Percentiles rank a stretch among this genome's conserved stretches.
Evolutionary conservation across 306 rosid species (phyloP).

Genomic region (Pyrus betulifolia): DNA sequence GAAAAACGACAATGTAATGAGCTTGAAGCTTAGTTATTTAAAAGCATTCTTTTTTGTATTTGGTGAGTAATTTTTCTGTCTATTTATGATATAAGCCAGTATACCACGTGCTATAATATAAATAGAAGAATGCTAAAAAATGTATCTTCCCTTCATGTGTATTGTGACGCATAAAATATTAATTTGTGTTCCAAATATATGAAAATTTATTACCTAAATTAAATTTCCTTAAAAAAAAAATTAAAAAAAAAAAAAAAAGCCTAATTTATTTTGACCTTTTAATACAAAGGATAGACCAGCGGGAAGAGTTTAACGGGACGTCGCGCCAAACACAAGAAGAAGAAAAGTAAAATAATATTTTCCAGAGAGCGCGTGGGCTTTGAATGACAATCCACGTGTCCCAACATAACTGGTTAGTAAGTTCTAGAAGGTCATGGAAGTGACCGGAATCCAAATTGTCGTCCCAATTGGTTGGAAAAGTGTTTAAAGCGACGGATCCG

Average conservation of each 20-base stretch:
- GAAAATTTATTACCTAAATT: too few relatives aligned
- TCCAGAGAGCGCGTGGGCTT: not conserved
- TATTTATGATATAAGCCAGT: too few relatives aligned
- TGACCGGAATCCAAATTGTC: not conserved
- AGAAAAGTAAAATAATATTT: not conserved
- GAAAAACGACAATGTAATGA: too few relatives aligned
- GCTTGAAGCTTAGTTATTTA: too few relatives aligned
- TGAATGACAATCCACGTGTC: not conserved
- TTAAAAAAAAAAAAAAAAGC: not conserved
- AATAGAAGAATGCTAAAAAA: too few relatives aligned
- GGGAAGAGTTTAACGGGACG: too few relatives aligned
- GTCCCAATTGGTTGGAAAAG: not conserved
- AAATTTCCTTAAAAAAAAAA: not conserved
- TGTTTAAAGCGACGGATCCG: constrained; percentile 3
- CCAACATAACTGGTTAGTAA: constrained; percentile 15
- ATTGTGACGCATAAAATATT: too few relatives aligned
- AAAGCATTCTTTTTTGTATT: too few relatives aligned
- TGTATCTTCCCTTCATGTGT: too few relatives aligned
- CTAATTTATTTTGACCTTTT: not conserved
- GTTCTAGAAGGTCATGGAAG: constrained; percentile 53
- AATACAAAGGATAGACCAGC: too few relatives aligned
- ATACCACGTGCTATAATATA: fast-evolving
- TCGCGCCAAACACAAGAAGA: not conserved
- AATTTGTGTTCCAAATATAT: too few relatives aligned
- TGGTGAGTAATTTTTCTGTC: fast-evolving